phyloP scores from a whole-genome alignment of 441 rosid genomes.

The Populus tomentosa region DNA sequence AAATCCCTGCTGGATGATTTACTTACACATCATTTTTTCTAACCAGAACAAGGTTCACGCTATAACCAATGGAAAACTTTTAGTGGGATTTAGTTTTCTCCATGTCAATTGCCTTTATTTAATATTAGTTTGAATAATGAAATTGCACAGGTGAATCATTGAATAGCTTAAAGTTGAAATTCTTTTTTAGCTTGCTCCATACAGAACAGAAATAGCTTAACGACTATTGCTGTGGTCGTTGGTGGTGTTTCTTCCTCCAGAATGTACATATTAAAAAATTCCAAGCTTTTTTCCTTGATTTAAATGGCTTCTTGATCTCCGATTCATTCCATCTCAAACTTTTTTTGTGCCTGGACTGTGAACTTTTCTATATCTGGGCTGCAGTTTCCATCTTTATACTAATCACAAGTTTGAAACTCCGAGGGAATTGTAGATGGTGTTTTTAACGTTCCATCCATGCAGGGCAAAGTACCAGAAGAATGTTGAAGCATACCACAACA shows the following conservation, averaged over 20 bases:
- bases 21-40: background rate
- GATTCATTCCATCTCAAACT: background rate
- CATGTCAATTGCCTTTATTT: background rate
- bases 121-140: background rate
- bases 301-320: background rate
- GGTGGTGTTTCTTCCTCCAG: background rate
- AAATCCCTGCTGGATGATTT: background rate
- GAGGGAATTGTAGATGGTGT: background rate
- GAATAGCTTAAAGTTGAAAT: background rate
- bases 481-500: slow-evolving; percentile 95
- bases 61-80: background rate
- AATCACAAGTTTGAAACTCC: background rate
- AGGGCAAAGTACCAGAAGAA: slow-evolving; percentile 99
- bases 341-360: background rate
- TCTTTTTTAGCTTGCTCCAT: background rate
- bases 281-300: background rate
- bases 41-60: background rate
- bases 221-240: background rate
- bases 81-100: background rate
- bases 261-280: background rate
- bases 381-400: background rate
- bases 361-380: background rate
- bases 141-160: background rate
- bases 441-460: slow-evolving; percentile 21
- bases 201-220: background rate